A percentile compares a stretch with the other conserved stretches of the same genome.
phyloP scores from a whole-genome alignment of 2,329 filamentous ascomycete genomes.

The Alternaria angustiovoidea region DNA sequence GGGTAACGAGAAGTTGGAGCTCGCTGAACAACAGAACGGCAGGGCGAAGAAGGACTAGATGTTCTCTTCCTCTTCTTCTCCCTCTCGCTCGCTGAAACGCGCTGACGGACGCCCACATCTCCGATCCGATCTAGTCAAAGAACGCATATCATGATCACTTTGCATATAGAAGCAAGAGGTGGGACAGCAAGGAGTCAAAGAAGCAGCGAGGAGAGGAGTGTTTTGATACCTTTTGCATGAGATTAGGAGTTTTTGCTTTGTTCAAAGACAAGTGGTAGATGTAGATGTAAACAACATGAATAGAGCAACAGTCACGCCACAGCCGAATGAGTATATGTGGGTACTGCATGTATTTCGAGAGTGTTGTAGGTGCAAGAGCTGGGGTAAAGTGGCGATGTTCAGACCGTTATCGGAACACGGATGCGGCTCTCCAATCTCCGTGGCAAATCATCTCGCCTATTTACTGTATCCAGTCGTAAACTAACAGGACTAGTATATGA shows the following conservation, averaged over 20 bases:
- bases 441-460: not conserved
- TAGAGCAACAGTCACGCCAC: not conserved
- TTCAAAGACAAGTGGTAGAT: not conserved
- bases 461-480: not conserved
- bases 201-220: not conserved
- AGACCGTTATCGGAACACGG: not conserved
- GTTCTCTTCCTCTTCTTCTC: constrained; percentile 1
- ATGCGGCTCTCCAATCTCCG: not conserved
- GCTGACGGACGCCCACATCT: not conserved
- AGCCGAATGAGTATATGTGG: not conserved
- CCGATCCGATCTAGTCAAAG: not conserved
- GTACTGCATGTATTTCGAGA: not conserved
- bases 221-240: constrained; percentile 5
- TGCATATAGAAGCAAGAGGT: constrained; percentile 3
- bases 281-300: not conserved
- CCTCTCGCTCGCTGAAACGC: not conserved
- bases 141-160: constrained; percentile 2
- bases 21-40: constrained; percentile 30
- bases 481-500: not conserved
- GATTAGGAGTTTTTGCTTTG: constrained; percentile 1
- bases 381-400: not conserved
- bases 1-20: constrained; percentile 25
- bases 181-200: not conserved
- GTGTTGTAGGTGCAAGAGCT: not conserved
- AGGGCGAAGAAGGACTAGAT: constrained; percentile 42